phyloP scores from a whole-genome alignment of 2,329 filamentous ascomycete species.

The Monosporascus sp. region DNA sequence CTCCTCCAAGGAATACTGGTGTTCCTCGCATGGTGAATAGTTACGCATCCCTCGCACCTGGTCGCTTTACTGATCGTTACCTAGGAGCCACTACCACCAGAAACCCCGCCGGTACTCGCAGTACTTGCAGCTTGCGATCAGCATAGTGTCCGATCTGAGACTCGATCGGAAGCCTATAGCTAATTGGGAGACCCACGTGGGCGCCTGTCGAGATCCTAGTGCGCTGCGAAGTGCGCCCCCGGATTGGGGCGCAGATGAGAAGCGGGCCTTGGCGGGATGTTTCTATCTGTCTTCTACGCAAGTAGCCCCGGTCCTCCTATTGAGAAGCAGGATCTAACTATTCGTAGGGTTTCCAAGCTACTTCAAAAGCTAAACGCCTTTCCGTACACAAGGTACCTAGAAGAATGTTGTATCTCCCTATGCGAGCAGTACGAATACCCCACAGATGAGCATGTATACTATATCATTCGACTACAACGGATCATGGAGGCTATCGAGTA shows the following conservation, averaged over 20 bases:
- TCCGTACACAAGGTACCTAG: conserved; percentile 27
- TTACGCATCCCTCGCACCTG: not conserved
- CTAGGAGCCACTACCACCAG: conserved; percentile 4
- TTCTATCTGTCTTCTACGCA: conserved; percentile 34
- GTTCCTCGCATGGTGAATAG: conserved; percentile 3
- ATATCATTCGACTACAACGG: conserved; percentile 30
- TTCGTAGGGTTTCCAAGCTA: conserved; percentile 26
- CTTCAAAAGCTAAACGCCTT: conserved; percentile 33
- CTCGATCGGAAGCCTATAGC: conserved; percentile 1
- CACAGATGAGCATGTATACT: conserved; percentile 29
- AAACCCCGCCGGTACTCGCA: conserved; percentile 2
- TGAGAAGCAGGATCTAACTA: not conserved
- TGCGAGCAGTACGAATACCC: conserved; percentile 24
- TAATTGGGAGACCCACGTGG: not conserved
- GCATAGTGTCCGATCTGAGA: conserved; percentile 3
- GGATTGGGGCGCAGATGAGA: conserved; percentile 27
- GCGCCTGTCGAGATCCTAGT: not conserved
- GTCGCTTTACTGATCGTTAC: not conserved
- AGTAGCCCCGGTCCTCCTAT: not conserved
- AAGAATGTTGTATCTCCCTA: conserved; percentile 29
- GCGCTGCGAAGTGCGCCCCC: not conserved
- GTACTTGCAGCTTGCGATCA: conserved; percentile 5
- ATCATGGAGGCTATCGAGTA: conserved; percentile 32
- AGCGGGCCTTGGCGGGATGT: conserved; percentile 36
- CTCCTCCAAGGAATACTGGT: conserved; percentile 5